phyloP scores from a whole-genome alignment of 495 filamentous ascomycete species.

The Penicillium cinerascens region DNA sequence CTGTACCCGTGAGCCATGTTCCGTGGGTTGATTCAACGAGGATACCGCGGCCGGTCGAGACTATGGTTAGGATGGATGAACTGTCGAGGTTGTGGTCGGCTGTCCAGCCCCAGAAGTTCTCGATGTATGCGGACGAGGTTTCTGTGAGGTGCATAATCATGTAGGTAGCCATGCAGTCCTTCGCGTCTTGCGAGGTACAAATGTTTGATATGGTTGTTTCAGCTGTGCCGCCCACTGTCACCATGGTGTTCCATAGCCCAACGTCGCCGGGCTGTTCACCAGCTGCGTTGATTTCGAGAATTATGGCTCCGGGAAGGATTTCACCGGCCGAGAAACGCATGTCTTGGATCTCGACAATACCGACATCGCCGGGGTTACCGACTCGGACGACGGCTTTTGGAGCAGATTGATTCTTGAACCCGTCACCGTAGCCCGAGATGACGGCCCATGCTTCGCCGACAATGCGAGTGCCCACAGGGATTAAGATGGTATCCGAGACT shows the following conservation, averaged over 20 bases:
- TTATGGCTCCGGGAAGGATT: constrained; percentile 46
- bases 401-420: constrained; percentile 47
- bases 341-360: constrained; percentile 56
- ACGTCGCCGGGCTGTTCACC: constrained; percentile 52
- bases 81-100: constrained; percentile 54
- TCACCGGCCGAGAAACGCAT: constrained; percentile 52
- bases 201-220: constrained; percentile 32
- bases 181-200: constrained; percentile 39
- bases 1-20: constrained; percentile 42
- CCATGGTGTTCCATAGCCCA: constrained; percentile 55
- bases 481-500: constrained; percentile 53
- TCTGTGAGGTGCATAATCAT: constrained; percentile 50
- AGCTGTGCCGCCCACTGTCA: constrained; percentile 50
- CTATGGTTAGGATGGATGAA: constrained; percentile 27
- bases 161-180: constrained; percentile 47
- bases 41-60: constrained; percentile 49
- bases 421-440: constrained; percentile 46
- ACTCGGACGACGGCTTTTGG: constrained; percentile 58
- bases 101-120: constrained; percentile 63
- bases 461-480: constrained; percentile 53
- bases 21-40: constrained; percentile 45
- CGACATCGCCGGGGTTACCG: constrained; percentile 54
- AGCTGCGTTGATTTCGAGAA: constrained; percentile 50
- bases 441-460: constrained; percentile 54
- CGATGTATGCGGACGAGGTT: constrained; percentile 52